Evolutionary conservation across 768 basidiomycete genomes (phyloP).

Genomic region (Agaricus subrufescens): DNA sequence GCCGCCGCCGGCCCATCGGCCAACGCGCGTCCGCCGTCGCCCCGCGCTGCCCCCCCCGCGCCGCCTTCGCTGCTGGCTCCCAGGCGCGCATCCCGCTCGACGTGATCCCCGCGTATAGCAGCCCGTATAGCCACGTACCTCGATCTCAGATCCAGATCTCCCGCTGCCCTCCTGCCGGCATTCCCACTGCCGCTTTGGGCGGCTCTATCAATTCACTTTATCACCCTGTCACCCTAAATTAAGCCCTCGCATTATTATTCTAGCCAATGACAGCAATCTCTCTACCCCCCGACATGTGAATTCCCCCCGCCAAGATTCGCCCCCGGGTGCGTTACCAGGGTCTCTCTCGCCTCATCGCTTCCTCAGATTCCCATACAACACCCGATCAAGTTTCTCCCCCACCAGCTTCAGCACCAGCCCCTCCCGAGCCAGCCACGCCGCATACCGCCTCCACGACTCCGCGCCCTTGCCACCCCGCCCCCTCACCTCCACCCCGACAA

Average conservation of each 20-base stretch:
- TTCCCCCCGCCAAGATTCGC: neutral
- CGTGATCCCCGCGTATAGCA: slow-evolving; percentile 1
- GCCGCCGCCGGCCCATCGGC: too few species aligned
- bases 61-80: neutral
- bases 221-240: slow-evolving; percentile 1
- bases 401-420: slow-evolving; percentile 48
- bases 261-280: neutral
- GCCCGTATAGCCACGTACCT: neutral
- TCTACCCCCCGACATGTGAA: neutral
- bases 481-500: slow-evolving; percentile 14
- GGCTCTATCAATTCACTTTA: slow-evolving; percentile 5
- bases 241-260: neutral
- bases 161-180: too few species aligned
- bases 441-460: slow-evolving; percentile 60
- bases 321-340: neutral
- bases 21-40: too few species aligned
- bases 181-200: slow-evolving; percentile 1
- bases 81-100: slow-evolving; percentile 1
- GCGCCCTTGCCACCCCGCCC: slow-evolving; percentile 33
- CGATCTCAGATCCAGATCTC: slow-evolving; percentile 1
- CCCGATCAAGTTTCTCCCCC: slow-evolving; percentile 36
- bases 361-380: slow-evolving; percentile 32
- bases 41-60: too few species aligned
- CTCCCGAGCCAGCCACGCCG: slow-evolving; percentile 46
- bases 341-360: too few species aligned